These are phyloP conservation scores for Nicotiana attenuata DNA, from an alignment of 257 asterid species.

Conservation along the genomic window DNA sequence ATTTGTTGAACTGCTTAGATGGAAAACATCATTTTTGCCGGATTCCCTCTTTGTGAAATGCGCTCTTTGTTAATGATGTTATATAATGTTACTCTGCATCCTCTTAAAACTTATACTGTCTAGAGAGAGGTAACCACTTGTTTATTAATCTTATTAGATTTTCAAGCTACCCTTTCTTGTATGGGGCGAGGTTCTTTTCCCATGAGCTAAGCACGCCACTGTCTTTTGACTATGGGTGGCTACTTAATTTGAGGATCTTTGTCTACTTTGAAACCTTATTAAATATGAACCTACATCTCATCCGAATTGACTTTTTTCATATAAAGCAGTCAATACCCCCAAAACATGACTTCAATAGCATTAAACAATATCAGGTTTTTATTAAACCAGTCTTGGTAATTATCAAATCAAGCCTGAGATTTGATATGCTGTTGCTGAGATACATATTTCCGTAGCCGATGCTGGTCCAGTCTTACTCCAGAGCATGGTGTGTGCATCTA, in stretches of 20 bases:
- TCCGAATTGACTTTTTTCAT: background rate
- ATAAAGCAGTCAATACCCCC: background rate
- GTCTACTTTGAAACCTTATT: background rate
- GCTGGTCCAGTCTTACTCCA: background rate
- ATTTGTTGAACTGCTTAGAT: background rate
- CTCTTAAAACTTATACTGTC: background rate
- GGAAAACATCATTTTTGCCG: background rate
- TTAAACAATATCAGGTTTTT: background rate
- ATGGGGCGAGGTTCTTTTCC: background rate
- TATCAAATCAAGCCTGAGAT: background rate
- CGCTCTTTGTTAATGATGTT: background rate
- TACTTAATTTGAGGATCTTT: conserved; percentile 1
- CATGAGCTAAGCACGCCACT: background rate
- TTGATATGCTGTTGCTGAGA: background rate
- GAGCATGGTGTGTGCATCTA: background rate
- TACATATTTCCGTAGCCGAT: background rate
- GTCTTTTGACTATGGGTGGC: background rate
- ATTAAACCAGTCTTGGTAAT: background rate
- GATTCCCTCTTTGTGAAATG: background rate
- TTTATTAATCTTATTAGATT: background rate
- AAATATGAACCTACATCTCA: background rate
- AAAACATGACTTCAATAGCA: background rate
- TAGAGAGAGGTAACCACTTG: background rate
- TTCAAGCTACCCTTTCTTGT: background rate
- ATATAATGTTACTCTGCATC: background rate